A percentile compares a stretch with the other conserved stretches of the same genome.
Evolutionary conservation across 805 yeast genomes (phyloP).

Genomic region (Metschnikowia aberdeeniae): DNA sequence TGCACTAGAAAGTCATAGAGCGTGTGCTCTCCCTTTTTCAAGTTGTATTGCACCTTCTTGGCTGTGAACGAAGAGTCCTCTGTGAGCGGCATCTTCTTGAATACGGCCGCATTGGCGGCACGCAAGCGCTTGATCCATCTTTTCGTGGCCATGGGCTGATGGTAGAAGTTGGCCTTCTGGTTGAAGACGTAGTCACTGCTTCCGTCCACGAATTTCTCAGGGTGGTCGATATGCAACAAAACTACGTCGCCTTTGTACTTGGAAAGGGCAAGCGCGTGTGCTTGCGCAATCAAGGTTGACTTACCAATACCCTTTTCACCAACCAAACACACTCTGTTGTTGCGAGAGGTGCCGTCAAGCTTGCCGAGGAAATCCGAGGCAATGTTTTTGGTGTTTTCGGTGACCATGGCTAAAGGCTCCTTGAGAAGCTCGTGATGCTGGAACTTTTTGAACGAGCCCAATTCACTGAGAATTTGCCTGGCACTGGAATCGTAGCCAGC

Average conservation of each 20-base stretch:
- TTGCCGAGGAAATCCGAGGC: conserved; percentile 37
- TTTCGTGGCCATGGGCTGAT: conserved; percentile 76
- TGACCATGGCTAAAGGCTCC: conserved; percentile 56
- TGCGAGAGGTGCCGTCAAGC: conserved; percentile 25
- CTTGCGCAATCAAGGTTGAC: conserved; percentile 66
- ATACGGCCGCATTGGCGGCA: conserved; percentile 31
- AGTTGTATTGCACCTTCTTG: conserved; percentile 30
- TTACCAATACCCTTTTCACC: conserved; percentile 82
- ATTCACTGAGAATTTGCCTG: conserved; percentile 41
- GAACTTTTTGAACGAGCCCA: conserved; percentile 63
- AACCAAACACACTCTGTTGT: conserved; percentile 51
- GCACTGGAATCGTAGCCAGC: conserved; percentile 38
- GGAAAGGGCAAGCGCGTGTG: conserved; percentile 50
- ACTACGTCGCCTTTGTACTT: conserved; percentile 35
- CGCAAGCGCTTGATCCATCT: conserved; percentile 50
- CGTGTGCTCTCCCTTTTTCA: conserved; percentile 31
- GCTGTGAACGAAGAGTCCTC: conserved; percentile 30
- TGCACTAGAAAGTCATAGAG: conserved; percentile 24
- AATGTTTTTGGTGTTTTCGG: conserved; percentile 43
- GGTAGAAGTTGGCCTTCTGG: conserved; percentile 45
- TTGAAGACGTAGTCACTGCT: conserved; percentile 62
- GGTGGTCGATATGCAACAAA: conserved; percentile 61
- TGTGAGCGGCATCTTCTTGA: conserved; percentile 33
- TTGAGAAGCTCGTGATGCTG: conserved; percentile 63
- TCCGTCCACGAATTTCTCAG: conserved; percentile 65